A percentile compares a stretch with the other conserved stretches of the same genome.
Evolutionary conservation across 2,329 filamentous ascomycete species (phyloP).

Genomic region (Aspergillus proliferans): DNA sequence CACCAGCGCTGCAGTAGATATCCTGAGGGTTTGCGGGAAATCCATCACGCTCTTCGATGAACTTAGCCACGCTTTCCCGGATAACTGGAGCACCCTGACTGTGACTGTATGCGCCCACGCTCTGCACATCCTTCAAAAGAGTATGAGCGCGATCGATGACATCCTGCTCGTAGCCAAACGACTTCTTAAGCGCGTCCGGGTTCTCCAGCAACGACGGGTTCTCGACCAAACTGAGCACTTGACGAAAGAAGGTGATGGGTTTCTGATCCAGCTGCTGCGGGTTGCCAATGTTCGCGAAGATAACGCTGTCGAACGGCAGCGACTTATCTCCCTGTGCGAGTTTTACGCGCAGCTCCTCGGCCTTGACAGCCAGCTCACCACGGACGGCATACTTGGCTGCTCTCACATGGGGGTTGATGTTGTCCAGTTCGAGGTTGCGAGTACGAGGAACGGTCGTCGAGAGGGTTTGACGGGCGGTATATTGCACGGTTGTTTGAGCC

Average conservation of each 20-base stretch:
- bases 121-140: conserved; percentile 76
- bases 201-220: conserved; percentile 80
- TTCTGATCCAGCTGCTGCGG: conserved; percentile 98
- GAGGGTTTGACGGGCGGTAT: conserved; percentile 37
- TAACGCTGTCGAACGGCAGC: conserved; percentile 85
- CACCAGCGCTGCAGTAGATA: conserved; percentile 87
- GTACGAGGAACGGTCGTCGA: conserved; percentile 31
- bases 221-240: conserved; percentile 88
- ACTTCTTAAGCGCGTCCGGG: conserved; percentile 66
- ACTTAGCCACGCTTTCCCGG: conserved; percentile 81
- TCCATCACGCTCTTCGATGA: conserved; percentile 88
- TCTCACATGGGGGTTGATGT: conserved; percentile 86
- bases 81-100: conserved; percentile 84
- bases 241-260: conserved; percentile 97
- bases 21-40: conserved; percentile 72
- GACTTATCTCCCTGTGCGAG: conserved; percentile 48
- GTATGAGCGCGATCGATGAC: conserved; percentile 76
- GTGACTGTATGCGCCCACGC: conserved; percentile 93
- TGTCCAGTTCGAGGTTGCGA: conserved; percentile 63
- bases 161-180: conserved; percentile 82
- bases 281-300: conserved; percentile 98
- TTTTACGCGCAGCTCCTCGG: conserved; percentile 78
- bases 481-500: conserved; percentile 20
- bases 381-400: conserved; percentile 93
- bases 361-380: conserved; percentile 88